Evolutionary conservation across 2,329 filamentous ascomycete genomes (phyloP).

Genomic region (Microcyclospora pomicola): DNA sequence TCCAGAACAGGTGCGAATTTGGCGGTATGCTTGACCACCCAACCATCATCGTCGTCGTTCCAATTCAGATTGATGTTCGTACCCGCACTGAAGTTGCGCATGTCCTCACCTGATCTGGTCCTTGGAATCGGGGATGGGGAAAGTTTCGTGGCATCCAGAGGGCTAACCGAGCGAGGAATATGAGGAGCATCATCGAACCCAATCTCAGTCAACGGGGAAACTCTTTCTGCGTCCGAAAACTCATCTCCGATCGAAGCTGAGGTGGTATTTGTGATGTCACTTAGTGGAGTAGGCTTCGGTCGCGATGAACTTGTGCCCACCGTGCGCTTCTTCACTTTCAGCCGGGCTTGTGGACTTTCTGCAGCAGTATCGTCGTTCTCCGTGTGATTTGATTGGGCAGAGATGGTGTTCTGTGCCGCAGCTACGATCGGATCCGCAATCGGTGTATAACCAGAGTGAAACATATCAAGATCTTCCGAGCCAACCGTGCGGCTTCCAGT

Average conservation of each 20-base stretch:
- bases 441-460: slow-evolving; percentile 64
- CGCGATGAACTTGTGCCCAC: slow-evolving; percentile 4
- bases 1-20: slow-evolving; percentile 1
- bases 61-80: slow-evolving; percentile 12
- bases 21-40: slow-evolving; percentile 7
- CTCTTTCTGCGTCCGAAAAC: background rate
- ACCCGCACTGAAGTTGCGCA: slow-evolving; percentile 15
- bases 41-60: slow-evolving; percentile 11
- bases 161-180: too few relatives aligned
- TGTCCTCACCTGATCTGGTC: slow-evolving; percentile 3
- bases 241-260: too few relatives aligned
- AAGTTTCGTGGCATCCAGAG: too few relatives aligned
- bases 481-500: slow-evolving; percentile 16
- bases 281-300: too few relatives aligned
- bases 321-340: slow-evolving; percentile 25
- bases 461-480: slow-evolving; percentile 40
- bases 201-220: too few relatives aligned
- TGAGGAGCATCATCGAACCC: too few relatives aligned
- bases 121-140: too few relatives aligned
- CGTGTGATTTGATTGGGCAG: too few relatives aligned
- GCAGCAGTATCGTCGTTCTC: too few relatives aligned
- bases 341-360: slow-evolving; percentile 25
- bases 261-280: too few relatives aligned
- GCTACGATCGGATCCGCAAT: slow-evolving; percentile 22
- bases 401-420: too few relatives aligned